These are phyloP conservation scores for Coprinopsis cinerea DNA, from an alignment of 768 basidiomycete genomes.

Conservation along the genomic window DNA sequence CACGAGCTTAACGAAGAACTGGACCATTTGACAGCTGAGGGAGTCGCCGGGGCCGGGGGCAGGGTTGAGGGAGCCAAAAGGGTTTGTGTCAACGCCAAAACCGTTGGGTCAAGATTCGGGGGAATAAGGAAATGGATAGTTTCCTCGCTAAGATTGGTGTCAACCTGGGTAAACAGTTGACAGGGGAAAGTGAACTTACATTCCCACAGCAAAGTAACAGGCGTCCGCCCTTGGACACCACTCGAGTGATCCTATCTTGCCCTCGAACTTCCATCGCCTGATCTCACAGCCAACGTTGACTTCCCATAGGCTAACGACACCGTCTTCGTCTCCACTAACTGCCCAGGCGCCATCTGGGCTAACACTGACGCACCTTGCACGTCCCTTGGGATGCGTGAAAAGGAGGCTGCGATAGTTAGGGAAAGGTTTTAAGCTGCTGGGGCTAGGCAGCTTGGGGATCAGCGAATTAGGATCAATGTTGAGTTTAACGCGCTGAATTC, in stretches of 20 bases:
- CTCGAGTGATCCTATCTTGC: conserved; percentile 77
- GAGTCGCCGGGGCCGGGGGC: conserved; percentile 46
- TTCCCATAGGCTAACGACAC: conserved; percentile 87
- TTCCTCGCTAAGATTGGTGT: conserved; percentile 58
- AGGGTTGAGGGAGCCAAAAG: conserved; percentile 59
- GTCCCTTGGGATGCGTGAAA: conserved; percentile 59
- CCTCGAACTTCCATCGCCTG: conserved; percentile 77
- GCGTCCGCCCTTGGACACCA: conserved; percentile 92
- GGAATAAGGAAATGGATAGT: conserved; percentile 75
- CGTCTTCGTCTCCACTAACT: conserved; percentile 86
- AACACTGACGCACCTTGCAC: conserved; percentile 68
- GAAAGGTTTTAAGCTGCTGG: conserved; percentile 89
- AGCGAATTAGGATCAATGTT: conserved; percentile 89
- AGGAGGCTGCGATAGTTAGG: conserved; percentile 76
- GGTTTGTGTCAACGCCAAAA: conserved; percentile 54
- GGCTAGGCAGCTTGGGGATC: conserved; percentile 91
- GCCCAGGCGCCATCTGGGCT: conserved; percentile 92
- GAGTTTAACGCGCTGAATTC: conserved; percentile 80
- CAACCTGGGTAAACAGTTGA: conserved; percentile 7
- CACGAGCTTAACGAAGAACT: conserved; percentile 40
- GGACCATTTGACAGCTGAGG: conserved; percentile 69
- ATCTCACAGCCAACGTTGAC: conserved; percentile 83
- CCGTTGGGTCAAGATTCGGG: conserved; percentile 60
- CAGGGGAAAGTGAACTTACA: conserved; percentile 47
- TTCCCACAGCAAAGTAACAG: conserved; percentile 69